Evolutionary conservation across 2,329 filamentous ascomycete genomes (phyloP).

Genomic region (Phaeomoniella chlamydospora): DNA sequence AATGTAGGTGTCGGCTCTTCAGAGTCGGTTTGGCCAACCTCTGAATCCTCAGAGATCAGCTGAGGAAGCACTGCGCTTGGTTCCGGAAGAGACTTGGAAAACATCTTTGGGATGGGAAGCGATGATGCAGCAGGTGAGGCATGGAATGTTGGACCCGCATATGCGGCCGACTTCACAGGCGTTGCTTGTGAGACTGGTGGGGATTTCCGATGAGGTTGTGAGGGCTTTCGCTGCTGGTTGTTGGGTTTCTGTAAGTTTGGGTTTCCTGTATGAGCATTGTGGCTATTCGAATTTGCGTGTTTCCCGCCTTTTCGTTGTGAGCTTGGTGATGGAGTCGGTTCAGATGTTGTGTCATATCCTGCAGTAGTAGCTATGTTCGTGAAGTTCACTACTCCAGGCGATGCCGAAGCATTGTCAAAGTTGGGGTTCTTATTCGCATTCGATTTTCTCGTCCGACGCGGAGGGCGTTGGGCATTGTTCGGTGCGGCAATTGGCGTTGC

Average conservation of each 20-base stretch:
- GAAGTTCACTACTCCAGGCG: background rate
- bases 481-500: background rate
- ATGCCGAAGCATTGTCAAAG: background rate
- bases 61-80: background rate
- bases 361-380: too few relatives aligned
- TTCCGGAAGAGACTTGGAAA: slow-evolving; percentile 52
- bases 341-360: background rate
- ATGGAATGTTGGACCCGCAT: slow-evolving; percentile 89
- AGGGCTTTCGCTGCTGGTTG: slow-evolving; percentile 8
- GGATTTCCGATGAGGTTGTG: slow-evolving; percentile 26
- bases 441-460: background rate
- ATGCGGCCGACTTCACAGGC: slow-evolving; percentile 41
- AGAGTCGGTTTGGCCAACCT: slow-evolving; percentile 38
- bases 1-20: slow-evolving; percentile 27
- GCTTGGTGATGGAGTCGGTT: background rate
- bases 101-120: slow-evolving; percentile 80
- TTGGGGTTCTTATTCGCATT: background rate
- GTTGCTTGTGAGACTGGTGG: slow-evolving; percentile 23
- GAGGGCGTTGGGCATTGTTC: background rate
- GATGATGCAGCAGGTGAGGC: slow-evolving; percentile 84
- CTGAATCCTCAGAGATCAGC: slow-evolving; percentile 27
- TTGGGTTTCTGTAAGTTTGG: slow-evolving; percentile 8
- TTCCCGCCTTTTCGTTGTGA: background rate
- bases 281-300: background rate
- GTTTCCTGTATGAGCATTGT: slow-evolving; percentile 3